phyloP scores from a whole-genome alignment of 2,329 filamentous ascomycete species.

The Aspergillus alliaceus region DNA sequence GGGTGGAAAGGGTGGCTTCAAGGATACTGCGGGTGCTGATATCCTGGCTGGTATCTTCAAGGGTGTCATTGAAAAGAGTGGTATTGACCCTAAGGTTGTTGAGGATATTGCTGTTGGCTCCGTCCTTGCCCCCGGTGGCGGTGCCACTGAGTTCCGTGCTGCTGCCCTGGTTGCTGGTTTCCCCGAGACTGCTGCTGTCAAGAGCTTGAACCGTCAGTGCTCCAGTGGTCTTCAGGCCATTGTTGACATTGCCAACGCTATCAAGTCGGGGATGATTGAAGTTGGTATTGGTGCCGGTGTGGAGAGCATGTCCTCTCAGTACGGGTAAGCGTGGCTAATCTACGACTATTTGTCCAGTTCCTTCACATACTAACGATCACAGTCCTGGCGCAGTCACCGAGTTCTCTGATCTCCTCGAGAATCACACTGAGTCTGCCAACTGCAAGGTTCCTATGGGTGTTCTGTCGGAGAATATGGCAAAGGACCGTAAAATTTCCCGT shows the following conservation, averaged over 20 bases:
- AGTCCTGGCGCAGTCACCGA: constrained; percentile 83
- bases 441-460: constrained; percentile 98
- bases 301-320: constrained; percentile 93
- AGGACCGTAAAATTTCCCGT: constrained; percentile 72
- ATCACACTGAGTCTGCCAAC: constrained; percentile 78
- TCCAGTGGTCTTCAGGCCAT: constrained; percentile 89
- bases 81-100: constrained; percentile 82
- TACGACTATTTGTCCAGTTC: background rate
- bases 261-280: constrained; percentile 89
- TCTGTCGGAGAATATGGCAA: constrained; percentile 91
- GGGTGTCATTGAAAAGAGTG: constrained; percentile 77
- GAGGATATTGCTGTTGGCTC: constrained; percentile 92
- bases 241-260: constrained; percentile 91
- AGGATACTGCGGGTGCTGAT: constrained; percentile 87
- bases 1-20: constrained; percentile 90
- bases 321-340: constrained; percentile 67
- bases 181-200: constrained; percentile 79
- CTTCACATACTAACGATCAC: background rate
- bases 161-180: constrained; percentile 89
- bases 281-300: constrained; percentile 91
- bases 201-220: constrained; percentile 90
- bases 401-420: constrained; percentile 86
- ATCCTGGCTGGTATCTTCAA: constrained; percentile 81
- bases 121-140: constrained; percentile 88
- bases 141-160: constrained; percentile 94